Evolutionary conservation across 257 asterid species (phyloP).

Genomic region (Lavandula angustifolia): DNA sequence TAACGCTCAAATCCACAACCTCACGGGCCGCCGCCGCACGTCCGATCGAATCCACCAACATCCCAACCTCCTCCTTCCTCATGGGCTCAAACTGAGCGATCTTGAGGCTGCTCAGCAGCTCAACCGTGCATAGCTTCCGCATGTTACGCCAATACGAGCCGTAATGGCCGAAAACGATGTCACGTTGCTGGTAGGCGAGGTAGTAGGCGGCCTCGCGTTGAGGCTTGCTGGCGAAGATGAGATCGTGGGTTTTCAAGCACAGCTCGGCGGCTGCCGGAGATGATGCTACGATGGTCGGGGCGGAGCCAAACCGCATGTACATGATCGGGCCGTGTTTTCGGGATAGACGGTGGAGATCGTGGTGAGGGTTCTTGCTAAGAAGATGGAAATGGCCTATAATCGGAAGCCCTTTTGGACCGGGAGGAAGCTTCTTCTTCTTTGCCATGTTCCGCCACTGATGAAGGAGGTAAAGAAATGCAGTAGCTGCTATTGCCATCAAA

Average conservation of each 20-base stretch:
- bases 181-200: constrained; percentile 23
- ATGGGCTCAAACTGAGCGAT: constrained; percentile 30
- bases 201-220: constrained; percentile 15
- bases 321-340: constrained; percentile 33
- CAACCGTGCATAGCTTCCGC: constrained; percentile 32
- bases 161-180: constrained; percentile 27
- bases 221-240: constrained; percentile 25
- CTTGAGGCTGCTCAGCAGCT: constrained; percentile 31
- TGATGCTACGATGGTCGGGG: constrained; percentile 30
- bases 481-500: too few relatives aligned
- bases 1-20: constrained; percentile 23
- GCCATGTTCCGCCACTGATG: too few relatives aligned
- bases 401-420: constrained; percentile 27
- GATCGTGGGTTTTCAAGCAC: constrained; percentile 31
- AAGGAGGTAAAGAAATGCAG: too few relatives aligned
- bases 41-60: neutral
- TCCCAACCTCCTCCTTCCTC: constrained; percentile 29
- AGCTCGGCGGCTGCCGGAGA: constrained; percentile 34
- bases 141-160: constrained; percentile 38
- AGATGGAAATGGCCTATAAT: constrained; percentile 30
- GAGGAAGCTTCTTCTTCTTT: constrained; percentile 30
- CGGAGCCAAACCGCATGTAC: constrained; percentile 24
- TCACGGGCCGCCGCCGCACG: neutral
- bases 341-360: constrained; percentile 22
- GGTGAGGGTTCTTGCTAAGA: constrained; percentile 32